Base-by-base conservation (phyloP, 1,139 yeast species). In the Blastobotrys serpentis region DNA sequence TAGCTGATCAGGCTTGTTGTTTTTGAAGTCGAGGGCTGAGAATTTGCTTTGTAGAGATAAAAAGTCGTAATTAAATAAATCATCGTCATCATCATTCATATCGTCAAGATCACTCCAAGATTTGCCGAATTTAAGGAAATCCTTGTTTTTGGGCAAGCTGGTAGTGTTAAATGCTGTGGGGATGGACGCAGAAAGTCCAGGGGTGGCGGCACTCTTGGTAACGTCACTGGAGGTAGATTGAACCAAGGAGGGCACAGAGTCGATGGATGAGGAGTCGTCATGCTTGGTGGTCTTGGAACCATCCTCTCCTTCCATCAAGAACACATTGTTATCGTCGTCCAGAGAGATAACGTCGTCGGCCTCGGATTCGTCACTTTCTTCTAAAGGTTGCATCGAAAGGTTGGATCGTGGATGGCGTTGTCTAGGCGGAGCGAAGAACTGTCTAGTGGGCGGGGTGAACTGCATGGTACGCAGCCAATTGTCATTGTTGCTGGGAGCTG, bases 401-500 rank as follows among this genome's bases (percentile, higher is more conserved):
- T 29, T 29, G 32, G 32, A 42, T 25, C 34, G 32, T 13, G 49
- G 44, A 10, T 37, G 33, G 10, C 47, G 36, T 25, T 39, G 43
- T 23, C 36, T 42, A 40, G 47, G 43, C 42, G 36, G 49, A 41
- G 34, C 54, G 40, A 39, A 54, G 46, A 47, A 45, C 43, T 40
- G 51, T 34, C 50, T 51, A 23, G 55, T 58, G 6, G 67, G 71
- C 32, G 72, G 72, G 23, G 71, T 68, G 57, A 62, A 68, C 62
- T 66, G 68, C 65, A 64, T 64, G 21, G 66, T 63, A 43, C 70
- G 64, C 48, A 57, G 59, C 71, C 71, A 66, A 37, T 53, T 49
- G 14, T 50, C 44, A 21, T 49, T 41, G 42, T 44, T 39, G 40
- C 38, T 33, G 10, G 38, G 4, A 8, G 38, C 19, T 33, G 38